A percentile compares a stretch with the other conserved stretches of the same genome.
Conservation (phyloP, 2,329 filamentous ascomycete genomes). For the Sporothrix pseudoabietina region DNA sequence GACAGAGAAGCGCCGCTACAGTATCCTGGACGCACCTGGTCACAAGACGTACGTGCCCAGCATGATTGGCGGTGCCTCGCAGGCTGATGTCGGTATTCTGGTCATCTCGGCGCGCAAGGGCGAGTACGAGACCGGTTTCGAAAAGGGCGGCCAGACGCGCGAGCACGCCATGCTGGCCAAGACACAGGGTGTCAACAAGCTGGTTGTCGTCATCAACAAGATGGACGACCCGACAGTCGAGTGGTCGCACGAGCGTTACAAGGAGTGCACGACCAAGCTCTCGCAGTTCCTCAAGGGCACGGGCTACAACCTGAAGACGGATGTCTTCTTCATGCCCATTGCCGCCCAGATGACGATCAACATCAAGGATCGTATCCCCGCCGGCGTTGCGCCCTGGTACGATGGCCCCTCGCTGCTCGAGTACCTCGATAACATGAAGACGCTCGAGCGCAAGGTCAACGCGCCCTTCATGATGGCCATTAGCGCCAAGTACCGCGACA, state of each 20-base stretch:
- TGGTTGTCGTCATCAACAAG: constrained; percentile 95
- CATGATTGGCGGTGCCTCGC: constrained; percentile 93
- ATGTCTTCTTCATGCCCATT: constrained; percentile 94
- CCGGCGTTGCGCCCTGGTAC: constrained; percentile 78
- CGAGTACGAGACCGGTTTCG: constrained; percentile 98
- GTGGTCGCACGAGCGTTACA: constrained; percentile 91
- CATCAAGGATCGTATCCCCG: constrained; percentile 85
- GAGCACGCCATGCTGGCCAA: constrained; percentile 93
- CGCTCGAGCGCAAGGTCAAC: constrained; percentile 92
- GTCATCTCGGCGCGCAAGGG: constrained; percentile 97
- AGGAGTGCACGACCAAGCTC: constrained; percentile 90
- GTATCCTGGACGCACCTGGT: constrained; percentile 92
- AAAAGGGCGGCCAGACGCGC: constrained; percentile 91
- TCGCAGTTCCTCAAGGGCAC: constrained; percentile 84
- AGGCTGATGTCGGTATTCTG: constrained; percentile 90
- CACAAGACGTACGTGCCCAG: constrained; percentile 98
- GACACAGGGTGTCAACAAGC: constrained; percentile 96
- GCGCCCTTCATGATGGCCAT: constrained; percentile 99
- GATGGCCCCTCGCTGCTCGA: constrained; percentile 88
- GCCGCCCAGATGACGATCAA: constrained; percentile 83
- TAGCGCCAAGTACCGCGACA: constrained; percentile 89
- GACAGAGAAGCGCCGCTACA: constrained; percentile 94
- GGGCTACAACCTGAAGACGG: constrained; percentile 91
- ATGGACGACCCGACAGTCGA: constrained; percentile 98
- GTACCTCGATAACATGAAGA: constrained; percentile 70